phyloP scores from a whole-genome alignment of 176 grass and related monocot genomes.

The Microstegium vimineum region DNA sequence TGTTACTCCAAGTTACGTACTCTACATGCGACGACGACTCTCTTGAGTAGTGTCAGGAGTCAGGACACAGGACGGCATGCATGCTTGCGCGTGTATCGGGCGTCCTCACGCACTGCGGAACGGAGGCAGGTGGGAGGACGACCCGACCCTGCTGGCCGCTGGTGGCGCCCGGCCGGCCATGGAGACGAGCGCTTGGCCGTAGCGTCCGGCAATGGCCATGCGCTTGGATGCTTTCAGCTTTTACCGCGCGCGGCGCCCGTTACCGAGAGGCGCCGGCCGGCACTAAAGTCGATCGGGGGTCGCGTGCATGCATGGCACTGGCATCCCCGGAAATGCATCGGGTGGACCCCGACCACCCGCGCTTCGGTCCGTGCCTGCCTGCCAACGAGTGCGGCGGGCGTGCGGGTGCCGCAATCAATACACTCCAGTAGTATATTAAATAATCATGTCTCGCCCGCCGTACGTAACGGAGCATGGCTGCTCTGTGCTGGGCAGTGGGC shows the following conservation, averaged over 20 bases:
- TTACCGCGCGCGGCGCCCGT: background rate
- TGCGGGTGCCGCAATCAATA: background rate
- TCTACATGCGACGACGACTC: no score
- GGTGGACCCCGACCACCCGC: background rate
- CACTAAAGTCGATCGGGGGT: background rate
- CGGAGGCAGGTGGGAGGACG: background rate
- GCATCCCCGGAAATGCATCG: background rate
- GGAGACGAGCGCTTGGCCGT: background rate
- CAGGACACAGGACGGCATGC: background rate
- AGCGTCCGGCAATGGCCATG: background rate
- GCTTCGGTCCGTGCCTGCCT: no score
- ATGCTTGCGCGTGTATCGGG: background rate
- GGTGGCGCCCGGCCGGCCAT: background rate
- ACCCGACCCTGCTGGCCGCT: background rate
- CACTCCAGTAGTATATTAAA: no score
- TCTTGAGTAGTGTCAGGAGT: no score
- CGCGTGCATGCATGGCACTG: background rate
- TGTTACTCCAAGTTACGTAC: no score
- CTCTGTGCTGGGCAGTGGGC: background rate
- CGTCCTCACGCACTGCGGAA: background rate
- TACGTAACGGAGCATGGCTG: background rate
- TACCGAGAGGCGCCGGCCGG: background rate
- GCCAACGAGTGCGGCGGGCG: slow-evolving; percentile 10
- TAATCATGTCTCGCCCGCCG: background rate
- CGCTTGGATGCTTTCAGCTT: background rate